Base-by-base conservation (phyloP, 768 basidiomycete genomes). In the Boletus subcaerulescens region DNA sequence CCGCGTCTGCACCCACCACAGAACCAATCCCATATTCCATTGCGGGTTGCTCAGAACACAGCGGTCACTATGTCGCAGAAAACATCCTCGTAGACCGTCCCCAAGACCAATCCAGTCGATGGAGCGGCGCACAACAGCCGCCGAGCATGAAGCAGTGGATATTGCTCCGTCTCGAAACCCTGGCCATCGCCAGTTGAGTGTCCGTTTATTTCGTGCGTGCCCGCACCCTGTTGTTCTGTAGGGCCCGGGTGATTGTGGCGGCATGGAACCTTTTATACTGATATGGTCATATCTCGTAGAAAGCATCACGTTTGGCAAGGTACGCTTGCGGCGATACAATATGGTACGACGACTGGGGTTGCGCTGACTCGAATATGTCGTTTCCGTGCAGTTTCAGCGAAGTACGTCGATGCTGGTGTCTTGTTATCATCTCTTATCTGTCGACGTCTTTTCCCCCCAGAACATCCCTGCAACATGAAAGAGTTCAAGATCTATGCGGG, bases 381-480 rank as follows among this genome's bases (percentile, higher is more conserved):
- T 26, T 18, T 18, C 8, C 38, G 4, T 39, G 15, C 38, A 52
- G 63, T 64, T 64, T 52, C 62, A 71, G 44, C 60, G 59, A 58
- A 71, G 70, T 72, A 57, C 38, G 70, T 55, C 17, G 15, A 14
- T 10, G 32, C 4, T n/a, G 10, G 4, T 32, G 7, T 36, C 17
- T 39, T 3, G 18, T 40, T 36, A 36, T 36, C 1, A 36, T 36
- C 13, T 17, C 35, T 36, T 17, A 13, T 38, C 47, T 2, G 5
- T 10, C 13, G 13, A 12, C 5, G 18, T 29, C 29, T 8, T 14
- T 17, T 18, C n/a, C 15, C 3, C n/a, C 38, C 56, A 91, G 89
- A 80, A 18, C 89, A 91, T 69, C 88, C 89, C 32, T 92, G 91
- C 65, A 91, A 91, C 62, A 85, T 89, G 84, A 89, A 89, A 65